Evolutionary conservation across 1,284 basidiomycete species (phyloP).

Genomic region (Wolfiporia cocos): DNA sequence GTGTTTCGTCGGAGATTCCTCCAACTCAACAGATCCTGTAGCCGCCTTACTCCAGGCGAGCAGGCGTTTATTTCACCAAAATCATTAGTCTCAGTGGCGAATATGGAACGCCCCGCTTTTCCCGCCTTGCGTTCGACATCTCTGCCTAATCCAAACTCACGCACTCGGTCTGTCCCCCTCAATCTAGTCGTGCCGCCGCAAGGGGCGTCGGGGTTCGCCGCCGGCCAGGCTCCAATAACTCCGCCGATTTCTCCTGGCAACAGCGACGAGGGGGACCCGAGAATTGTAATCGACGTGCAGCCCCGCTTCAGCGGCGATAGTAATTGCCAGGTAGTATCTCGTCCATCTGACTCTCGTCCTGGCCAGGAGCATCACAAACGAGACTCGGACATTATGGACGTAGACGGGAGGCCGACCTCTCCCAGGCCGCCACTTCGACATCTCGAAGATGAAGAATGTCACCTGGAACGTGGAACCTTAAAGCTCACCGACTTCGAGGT

Average conservation of each 20-base stretch:
- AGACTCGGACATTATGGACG: constrained; percentile 24
- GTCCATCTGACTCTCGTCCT: neutral
- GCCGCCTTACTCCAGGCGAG: constrained; percentile 20
- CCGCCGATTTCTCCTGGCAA: constrained; percentile 33
- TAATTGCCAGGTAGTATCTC: neutral
- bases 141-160: constrained; percentile 25
- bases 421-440: constrained; percentile 44
- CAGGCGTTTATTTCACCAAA: constrained; percentile 20
- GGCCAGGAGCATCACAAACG: constrained; percentile 11
- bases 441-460: constrained; percentile 64
- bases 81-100: constrained; percentile 17
- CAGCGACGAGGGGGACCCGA: constrained; percentile 25
- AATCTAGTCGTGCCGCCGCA: constrained; percentile 16
- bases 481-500: constrained; percentile 77
- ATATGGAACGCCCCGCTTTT: constrained; percentile 17
- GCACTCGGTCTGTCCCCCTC: constrained; percentile 18
- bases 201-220: constrained; percentile 28
- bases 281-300: constrained; percentile 24
- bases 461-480: constrained; percentile 50
- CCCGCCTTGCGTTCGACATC: constrained; percentile 30
- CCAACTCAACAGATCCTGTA: constrained; percentile 15
- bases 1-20: constrained; percentile 14
- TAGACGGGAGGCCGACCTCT: constrained; percentile 16
- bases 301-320: constrained; percentile 22
- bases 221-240: constrained; percentile 32